Conservation (phyloP, 2,329 filamentous ascomycete genomes). For the Grosmannia serpens region DNA sequence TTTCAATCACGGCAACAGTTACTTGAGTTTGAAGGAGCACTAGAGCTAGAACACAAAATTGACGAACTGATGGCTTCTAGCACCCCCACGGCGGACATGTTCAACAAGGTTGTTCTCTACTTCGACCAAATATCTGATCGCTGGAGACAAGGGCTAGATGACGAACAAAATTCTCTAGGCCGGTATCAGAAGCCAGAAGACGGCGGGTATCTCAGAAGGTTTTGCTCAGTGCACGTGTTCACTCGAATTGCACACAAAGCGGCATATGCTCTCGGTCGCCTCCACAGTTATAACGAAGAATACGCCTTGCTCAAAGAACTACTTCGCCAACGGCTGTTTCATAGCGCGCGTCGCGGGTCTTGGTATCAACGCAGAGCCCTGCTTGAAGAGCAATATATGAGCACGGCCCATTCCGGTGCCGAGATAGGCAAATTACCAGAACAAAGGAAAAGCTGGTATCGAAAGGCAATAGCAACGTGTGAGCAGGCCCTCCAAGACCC, state of each 20-base stretch:
- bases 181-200: constrained; percentile 70
- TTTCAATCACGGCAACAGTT: constrained; percentile 66
- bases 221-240: constrained; percentile 87
- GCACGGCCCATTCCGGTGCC: constrained; percentile 35
- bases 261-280: constrained; percentile 62
- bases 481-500: constrained; percentile 78
- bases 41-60: constrained; percentile 69
- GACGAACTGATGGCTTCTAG: constrained; percentile 75
- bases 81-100: constrained; percentile 52
- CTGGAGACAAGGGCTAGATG: constrained; percentile 62
- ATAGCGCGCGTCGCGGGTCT: constrained; percentile 68
- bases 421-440: constrained; percentile 24
- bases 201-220: constrained; percentile 76
- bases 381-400: constrained; percentile 92
- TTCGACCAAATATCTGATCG: constrained; percentile 67
- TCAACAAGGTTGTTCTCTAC: constrained; percentile 56
- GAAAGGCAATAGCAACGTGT: constrained; percentile 66
- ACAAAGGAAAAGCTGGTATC: constrained; percentile 76
- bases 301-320: constrained; percentile 64
- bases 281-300: constrained; percentile 71
- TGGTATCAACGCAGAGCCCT: constrained; percentile 97
- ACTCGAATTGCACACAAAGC: constrained; percentile 89
- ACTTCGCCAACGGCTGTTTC: constrained; percentile 71
- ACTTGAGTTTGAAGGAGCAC: constrained; percentile 79
- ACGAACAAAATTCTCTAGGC: constrained; percentile 71